Conservation (phyloP, 2,329 filamentous ascomycete genomes). For the Aureobasidium sp. region DNA sequence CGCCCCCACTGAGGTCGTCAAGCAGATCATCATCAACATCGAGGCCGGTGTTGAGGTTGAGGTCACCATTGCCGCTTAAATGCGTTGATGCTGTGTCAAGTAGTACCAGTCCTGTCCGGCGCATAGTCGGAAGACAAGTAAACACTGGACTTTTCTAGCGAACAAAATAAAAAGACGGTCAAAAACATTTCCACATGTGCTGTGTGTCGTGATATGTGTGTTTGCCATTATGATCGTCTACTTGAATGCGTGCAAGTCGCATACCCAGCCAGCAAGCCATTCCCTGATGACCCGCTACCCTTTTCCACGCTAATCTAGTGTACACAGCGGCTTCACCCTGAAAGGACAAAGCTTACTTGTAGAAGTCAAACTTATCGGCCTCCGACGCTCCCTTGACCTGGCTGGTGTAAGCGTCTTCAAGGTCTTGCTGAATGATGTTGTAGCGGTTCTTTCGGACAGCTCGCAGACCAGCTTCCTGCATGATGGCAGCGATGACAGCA, state of each 20-base stretch:
- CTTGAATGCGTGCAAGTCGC: not conserved
- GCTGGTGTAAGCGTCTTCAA: conserved; percentile 94
- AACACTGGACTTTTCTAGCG: conserved; percentile 4
- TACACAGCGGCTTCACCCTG: not conserved
- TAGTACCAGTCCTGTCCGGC: not conserved
- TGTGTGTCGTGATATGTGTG: conserved; percentile 6
- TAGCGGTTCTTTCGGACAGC: conserved; percentile 97
- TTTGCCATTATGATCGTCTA: conserved; percentile 11
- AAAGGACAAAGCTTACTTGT: conserved; percentile 50
- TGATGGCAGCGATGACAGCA: conserved; percentile 94
- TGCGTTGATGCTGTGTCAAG: conserved; percentile 11
- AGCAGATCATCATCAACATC: conserved; percentile 95
- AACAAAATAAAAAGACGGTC: conserved; percentile 10
- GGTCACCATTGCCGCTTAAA: conserved; percentile 80
- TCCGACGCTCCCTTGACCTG: conserved; percentile 82
- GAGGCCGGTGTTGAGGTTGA: conserved; percentile 90
- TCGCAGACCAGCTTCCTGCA: conserved; percentile 94
- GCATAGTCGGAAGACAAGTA: conserved; percentile 4
- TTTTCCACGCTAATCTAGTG: not conserved
- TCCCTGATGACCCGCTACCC: not conserved
- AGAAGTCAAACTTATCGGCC: conserved; percentile 78
- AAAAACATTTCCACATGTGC: not conserved
- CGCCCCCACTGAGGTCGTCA: conserved; percentile 95
- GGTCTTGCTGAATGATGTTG: conserved; percentile 95
- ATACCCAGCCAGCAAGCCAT: not conserved